Conservation (phyloP, 2,329 filamentous ascomycete genomes). For the Calonectria crousiana region DNA sequence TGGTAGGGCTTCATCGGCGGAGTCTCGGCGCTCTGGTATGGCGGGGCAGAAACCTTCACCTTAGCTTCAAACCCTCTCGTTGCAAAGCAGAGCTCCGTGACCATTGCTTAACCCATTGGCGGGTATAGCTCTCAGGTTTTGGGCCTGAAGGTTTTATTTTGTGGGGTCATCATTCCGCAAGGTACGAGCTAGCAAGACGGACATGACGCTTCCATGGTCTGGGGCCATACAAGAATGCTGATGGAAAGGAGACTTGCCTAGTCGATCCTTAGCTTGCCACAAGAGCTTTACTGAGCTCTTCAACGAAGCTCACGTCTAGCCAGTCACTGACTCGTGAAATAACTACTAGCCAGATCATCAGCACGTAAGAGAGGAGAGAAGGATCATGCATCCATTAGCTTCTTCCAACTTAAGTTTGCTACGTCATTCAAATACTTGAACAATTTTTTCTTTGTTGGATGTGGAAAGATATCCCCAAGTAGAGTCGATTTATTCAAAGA, state of each 20-base stretch:
- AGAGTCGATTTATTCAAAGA: not conserved
- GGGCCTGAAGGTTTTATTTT: not conserved
- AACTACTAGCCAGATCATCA: not conserved
- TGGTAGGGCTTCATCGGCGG: not conserved
- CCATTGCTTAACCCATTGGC: not conserved
- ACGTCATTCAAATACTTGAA: constrained; percentile 2
- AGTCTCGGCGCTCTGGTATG: not conserved
- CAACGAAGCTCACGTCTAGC: not conserved
- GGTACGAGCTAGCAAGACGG: not conserved
- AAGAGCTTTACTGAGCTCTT: not conserved
- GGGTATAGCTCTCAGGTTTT: not conserved
- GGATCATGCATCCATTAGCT: not conserved
- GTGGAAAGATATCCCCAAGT: too few relatives aligned
- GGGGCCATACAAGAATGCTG: not conserved
- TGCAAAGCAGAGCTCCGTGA: not conserved
- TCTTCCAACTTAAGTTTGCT: not conserved
- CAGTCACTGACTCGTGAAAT: not conserved
- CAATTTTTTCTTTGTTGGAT: not conserved
- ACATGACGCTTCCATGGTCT: not conserved
- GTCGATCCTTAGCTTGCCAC: not conserved
- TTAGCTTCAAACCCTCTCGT: not conserved
- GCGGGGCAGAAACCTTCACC: not conserved
- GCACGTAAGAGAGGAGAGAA: not conserved
- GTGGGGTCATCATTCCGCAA: not conserved
- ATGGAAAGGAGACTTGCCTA: not conserved